A percentile compares a stretch with the other conserved stretches of the same genome.
phyloP scores from a whole-genome alignment of 371 early-diverging fungal genomes.

The Syncephalastrum racemosum region DNA sequence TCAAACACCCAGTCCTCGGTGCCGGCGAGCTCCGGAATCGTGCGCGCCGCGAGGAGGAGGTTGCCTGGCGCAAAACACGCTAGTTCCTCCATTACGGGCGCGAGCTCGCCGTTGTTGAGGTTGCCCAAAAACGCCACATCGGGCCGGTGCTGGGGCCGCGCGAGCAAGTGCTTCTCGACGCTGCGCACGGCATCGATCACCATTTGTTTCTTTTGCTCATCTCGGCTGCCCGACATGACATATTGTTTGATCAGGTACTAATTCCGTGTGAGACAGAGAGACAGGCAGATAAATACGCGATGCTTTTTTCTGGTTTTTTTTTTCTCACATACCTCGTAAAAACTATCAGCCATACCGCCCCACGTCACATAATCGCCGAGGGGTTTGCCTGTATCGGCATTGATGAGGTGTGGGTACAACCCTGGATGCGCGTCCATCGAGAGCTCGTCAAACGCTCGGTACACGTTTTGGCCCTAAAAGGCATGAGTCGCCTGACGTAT shows the following conservation, averaged over 20 bases:
- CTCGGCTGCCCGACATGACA: conserved; percentile 52
- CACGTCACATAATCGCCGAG: conserved; percentile 34
- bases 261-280: neutral
- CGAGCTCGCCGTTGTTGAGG: conserved; percentile 15
- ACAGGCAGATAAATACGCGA: neutral
- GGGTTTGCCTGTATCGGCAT: conserved; percentile 27
- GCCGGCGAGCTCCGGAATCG: conserved; percentile 22
- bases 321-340: conserved; percentile 45
- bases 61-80: conserved; percentile 44
- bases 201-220: conserved; percentile 40
- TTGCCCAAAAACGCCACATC: conserved; percentile 23
- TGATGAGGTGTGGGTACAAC: conserved; percentile 46
- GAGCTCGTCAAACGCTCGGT: conserved; percentile 31
- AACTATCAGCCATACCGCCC: conserved; percentile 59
- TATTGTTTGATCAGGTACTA: conserved; percentile 72
- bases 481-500: neutral
- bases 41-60: conserved; percentile 32
- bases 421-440: conserved; percentile 33
- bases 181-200: conserved; percentile 31
- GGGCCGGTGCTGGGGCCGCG: conserved; percentile 24
- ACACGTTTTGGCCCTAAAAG: conserved; percentile 46
- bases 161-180: conserved; percentile 24
- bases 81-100: conserved; percentile 42
- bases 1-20: conserved; percentile 26
- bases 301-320: neutral